Base-by-base conservation (phyloP, 2,329 filamentous ascomycete genomes). In the Chaetothyriales sp. region DNA sequence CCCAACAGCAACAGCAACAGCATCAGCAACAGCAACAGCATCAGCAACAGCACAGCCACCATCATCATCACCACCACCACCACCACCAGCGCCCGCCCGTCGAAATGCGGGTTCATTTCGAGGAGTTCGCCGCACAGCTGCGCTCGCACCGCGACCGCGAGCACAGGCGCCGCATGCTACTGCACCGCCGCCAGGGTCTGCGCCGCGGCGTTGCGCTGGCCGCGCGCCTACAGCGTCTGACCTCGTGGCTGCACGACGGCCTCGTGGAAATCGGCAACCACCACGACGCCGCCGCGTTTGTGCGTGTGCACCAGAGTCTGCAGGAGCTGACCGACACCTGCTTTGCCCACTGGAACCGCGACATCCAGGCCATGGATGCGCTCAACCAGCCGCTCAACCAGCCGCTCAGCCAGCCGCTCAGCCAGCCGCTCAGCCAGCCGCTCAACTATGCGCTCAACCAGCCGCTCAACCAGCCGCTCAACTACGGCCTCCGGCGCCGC, bases 181-280 rank as follows among this genome's bases (percentile, higher is more conserved):
- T 69, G 57, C 63, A 65, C 37, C 69, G 67, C 51, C 62, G 71
- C 44, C 62, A 66, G 57, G 65, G 64, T 25, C 65, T 69, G 51
- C 70, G 69, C 55, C 64, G 69, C 25, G 70, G 69, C 28, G 66
- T 73, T 49, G 69, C 68, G 43, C 58, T 72, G 33, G 70, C 69
- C 43, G 62, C 68, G 47, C 67, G 71, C 33, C 61, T 73, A 53
- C 58, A 69, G 51, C 68, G 70, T 46, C 63, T 71, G 52, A 66
- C 67, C 22, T 63, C 65, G 29, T 66, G 66, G 49, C 63, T 69
- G 22, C 70, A 72, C 55, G 67, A 67, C 48, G 70, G 70, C 40
- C 61, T 73, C 20, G 69, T 73, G 37, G 70, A 73, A 57, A 66
- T 66, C 47, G 65, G 72, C 50, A 70, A 67, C 55, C 65, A 71